These are phyloP conservation scores for Beta vulgaris DNA, from an alignment of 148 eudicot species.

Conservation along the genomic window DNA sequence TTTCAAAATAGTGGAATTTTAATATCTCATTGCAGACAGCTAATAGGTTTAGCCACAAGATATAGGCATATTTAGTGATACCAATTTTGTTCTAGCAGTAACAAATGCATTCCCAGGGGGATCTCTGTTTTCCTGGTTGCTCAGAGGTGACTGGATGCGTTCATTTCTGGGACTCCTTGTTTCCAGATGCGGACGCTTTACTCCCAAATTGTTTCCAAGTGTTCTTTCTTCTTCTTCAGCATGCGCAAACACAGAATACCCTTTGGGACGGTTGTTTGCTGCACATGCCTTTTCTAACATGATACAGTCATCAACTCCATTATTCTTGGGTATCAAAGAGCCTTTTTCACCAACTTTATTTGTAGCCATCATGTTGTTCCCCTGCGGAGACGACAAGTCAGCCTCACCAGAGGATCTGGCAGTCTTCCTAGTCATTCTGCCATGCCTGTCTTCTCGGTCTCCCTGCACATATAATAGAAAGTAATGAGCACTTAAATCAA, in stretches of 20 bases:
- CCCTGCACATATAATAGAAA: constrained; percentile 34
- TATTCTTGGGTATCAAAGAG: constrained; percentile 27
- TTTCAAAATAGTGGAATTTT: background rate
- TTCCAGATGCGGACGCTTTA: constrained; percentile 59
- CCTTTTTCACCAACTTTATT: constrained; percentile 30
- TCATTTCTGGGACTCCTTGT: constrained; percentile 61
- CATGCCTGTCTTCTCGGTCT: constrained; percentile 41
- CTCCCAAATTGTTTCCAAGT: constrained; percentile 40
- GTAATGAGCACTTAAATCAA: constrained; percentile 6
- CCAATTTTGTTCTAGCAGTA: constrained; percentile 91
- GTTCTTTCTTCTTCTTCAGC: constrained; percentile 55
- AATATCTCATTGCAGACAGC: background rate
- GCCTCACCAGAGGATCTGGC: constrained; percentile 43
- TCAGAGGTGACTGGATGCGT: constrained; percentile 52
- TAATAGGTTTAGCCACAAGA: background rate
- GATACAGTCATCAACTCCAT: constrained; percentile 45
- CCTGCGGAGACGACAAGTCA: constrained; percentile 45
- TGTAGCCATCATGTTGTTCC: constrained; percentile 34
- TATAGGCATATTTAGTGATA: constrained; percentile 23
- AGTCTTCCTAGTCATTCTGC: constrained; percentile 35
- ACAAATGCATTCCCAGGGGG: constrained; percentile 71
- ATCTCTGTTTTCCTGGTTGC: constrained; percentile 55
- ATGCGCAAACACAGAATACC: constrained; percentile 32
- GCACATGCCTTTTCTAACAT: constrained; percentile 44
- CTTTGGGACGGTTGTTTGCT: constrained; percentile 28